Conservation (phyloP, 2,329 filamentous ascomycete species). For the Venturia nashicola region DNA sequence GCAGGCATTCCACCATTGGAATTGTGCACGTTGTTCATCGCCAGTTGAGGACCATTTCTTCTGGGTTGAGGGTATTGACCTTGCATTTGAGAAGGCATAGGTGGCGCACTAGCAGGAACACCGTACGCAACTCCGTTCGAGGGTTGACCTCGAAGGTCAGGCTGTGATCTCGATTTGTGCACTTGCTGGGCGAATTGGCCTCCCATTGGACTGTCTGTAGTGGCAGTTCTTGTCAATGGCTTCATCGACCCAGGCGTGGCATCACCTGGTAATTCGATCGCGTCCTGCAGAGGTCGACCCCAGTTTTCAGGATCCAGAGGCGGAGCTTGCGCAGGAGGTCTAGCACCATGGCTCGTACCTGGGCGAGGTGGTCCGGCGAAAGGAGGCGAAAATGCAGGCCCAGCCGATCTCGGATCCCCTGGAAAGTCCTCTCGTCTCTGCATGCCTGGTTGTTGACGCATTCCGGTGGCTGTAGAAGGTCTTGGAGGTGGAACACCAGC, state of each 20-base stretch:
- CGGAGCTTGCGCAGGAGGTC: slow-evolving; percentile 15
- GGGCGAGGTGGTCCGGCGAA: not conserved
- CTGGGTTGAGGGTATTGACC: not conserved
- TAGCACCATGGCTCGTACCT: slow-evolving; percentile 4
- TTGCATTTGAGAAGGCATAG: slow-evolving; percentile 6
- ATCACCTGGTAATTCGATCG: slow-evolving; percentile 10
- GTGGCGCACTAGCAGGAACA: slow-evolving; percentile 11
- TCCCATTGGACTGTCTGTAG: slow-evolving; percentile 11
- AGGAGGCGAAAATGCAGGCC: not conserved
- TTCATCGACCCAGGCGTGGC: slow-evolving; percentile 11
- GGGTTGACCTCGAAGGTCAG: slow-evolving; percentile 39
- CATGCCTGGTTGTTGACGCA: slow-evolving; percentile 13
- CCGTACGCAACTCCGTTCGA: slow-evolving; percentile 3
- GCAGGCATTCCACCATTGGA: slow-evolving; percentile 11
- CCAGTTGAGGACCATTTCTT: not conserved
- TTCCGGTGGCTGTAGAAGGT: slow-evolving; percentile 23
- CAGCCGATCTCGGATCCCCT: not conserved
- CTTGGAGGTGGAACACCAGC: slow-evolving; percentile 19
- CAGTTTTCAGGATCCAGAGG: slow-evolving; percentile 16
- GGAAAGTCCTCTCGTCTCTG: not conserved
- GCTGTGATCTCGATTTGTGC: slow-evolving; percentile 53
- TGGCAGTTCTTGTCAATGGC: slow-evolving; percentile 11
- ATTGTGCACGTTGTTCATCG: slow-evolving; percentile 8
- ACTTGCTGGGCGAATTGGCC: slow-evolving; percentile 22
- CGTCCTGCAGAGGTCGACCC: slow-evolving; percentile 11